phyloP scores from a whole-genome alignment of 208 protist species.

The Naegleria lovaniensis region DNA sequence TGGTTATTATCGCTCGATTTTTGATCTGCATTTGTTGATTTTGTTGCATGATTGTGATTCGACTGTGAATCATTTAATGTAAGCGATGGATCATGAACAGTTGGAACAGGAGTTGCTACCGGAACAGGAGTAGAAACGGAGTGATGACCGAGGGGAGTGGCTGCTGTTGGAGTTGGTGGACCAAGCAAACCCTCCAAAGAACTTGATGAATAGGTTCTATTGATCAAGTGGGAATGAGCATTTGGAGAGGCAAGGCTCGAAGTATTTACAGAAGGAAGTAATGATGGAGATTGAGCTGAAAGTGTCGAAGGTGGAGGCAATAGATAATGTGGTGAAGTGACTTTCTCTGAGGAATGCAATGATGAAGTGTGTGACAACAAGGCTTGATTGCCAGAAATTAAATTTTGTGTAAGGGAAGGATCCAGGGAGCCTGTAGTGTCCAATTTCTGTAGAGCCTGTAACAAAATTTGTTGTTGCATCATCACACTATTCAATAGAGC shows the following conservation, averaged over 20 bases:
- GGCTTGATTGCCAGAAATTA: background rate
- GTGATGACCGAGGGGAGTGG: background rate
- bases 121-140: background rate
- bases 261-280: background rate
- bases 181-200: background rate
- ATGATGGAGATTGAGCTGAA: background rate
- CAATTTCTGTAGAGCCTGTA: background rate
- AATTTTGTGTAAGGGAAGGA: background rate
- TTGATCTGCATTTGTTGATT: background rate
- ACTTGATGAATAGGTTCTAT: background rate
- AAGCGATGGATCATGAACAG: background rate
- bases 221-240: background rate
- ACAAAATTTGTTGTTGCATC: background rate
- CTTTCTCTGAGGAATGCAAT: background rate
- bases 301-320: background rate
- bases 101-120: background rate
- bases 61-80: background rate
- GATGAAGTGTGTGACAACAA: background rate
- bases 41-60: background rate
- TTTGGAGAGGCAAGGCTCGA: background rate
- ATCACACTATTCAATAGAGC: background rate
- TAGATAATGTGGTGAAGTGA: background rate
- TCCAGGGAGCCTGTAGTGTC: background rate
- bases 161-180: background rate
- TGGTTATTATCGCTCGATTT: background rate